Conservation (phyloP, 805 yeast genomes). For the Yarrowia sp. region DNA sequence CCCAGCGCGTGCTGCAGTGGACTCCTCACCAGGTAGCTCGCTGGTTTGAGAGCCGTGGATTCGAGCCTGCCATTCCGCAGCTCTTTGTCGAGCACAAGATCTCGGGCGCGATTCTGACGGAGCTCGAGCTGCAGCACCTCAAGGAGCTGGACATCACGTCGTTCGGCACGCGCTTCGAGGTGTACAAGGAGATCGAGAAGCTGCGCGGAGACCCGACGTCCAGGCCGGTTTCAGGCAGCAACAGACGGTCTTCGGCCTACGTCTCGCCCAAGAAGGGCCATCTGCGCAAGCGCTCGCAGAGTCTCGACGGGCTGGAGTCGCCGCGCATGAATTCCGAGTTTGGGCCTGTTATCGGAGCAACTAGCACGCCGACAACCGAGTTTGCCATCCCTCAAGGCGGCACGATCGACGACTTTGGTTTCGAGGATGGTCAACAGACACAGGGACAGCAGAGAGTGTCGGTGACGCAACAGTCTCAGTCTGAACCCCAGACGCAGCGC, state of each 20-base stretch:
- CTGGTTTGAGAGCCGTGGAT: constrained; percentile 70
- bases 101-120: constrained; percentile 79
- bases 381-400: constrained; percentile 7
- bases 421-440: not conserved
- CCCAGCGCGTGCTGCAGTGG: constrained; percentile 49
- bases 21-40: constrained; percentile 80
- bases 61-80: constrained; percentile 70
- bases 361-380: not conserved
- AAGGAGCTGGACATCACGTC: constrained; percentile 90
- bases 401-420: constrained; percentile 19
- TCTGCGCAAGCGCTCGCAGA: constrained; percentile 5
- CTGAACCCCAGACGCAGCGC: not conserved
- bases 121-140: constrained; percentile 78
- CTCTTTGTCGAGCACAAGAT: constrained; percentile 85
- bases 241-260: not conserved
- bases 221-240: not conserved
- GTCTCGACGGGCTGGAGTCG: not conserved
- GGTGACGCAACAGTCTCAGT: not conserved
- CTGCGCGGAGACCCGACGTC: constrained; percentile 31
- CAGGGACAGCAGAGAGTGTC: not conserved
- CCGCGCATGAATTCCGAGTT: not conserved
- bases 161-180: constrained; percentile 93
- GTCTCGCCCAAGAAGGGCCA: constrained; percentile 18
- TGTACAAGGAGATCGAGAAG: constrained; percentile 82
- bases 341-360: not conserved